phyloP scores from a whole-genome alignment of 2,329 filamentous ascomycete genomes.

The Juglanconis oblonga region DNA sequence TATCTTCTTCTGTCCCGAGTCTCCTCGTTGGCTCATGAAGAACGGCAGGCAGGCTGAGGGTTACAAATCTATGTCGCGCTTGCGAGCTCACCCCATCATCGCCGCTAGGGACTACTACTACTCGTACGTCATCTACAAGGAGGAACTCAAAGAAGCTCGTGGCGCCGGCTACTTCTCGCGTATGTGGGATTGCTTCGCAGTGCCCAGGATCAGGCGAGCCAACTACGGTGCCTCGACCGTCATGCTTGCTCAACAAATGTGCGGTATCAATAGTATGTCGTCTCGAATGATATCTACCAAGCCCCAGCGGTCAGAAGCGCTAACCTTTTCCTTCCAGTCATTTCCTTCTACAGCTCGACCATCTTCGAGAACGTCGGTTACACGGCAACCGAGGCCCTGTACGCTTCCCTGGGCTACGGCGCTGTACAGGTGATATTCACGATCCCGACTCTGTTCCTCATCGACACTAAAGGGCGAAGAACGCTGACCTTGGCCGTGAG shows the following conservation, averaged over 20 bases:
- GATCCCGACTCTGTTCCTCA: constrained; percentile 29
- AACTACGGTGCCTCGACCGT: constrained; percentile 74
- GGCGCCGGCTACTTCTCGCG: constrained; percentile 58
- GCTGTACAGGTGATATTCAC: constrained; percentile 19
- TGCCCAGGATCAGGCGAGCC: constrained; percentile 67
- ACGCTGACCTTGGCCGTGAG: constrained; percentile 25
- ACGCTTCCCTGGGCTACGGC: constrained; percentile 64
- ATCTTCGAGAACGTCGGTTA: constrained; percentile 59
- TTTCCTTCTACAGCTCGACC: constrained; percentile 72
- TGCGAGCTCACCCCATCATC: constrained; percentile 55
- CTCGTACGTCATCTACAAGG: constrained; percentile 59
- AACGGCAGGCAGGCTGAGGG: constrained; percentile 61
- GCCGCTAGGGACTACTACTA: constrained; percentile 62
- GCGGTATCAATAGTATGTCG: constrained; percentile 52
- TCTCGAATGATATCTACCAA: no score
- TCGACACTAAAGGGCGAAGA: constrained; percentile 28
- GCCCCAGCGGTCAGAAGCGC: neutral
- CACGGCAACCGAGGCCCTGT: constrained; percentile 50
- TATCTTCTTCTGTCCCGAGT: constrained; percentile 66
- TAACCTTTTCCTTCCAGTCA: constrained; percentile 38
- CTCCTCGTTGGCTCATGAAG: constrained; percentile 65
- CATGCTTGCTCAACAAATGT: constrained; percentile 69
- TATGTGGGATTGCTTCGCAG: constrained; percentile 64
- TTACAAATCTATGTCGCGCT: constrained; percentile 49
- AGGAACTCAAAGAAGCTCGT: constrained; percentile 37